phyloP scores from a whole-genome alignment of 768 basidiomycete genomes.

The Tulasnella sp. region DNA sequence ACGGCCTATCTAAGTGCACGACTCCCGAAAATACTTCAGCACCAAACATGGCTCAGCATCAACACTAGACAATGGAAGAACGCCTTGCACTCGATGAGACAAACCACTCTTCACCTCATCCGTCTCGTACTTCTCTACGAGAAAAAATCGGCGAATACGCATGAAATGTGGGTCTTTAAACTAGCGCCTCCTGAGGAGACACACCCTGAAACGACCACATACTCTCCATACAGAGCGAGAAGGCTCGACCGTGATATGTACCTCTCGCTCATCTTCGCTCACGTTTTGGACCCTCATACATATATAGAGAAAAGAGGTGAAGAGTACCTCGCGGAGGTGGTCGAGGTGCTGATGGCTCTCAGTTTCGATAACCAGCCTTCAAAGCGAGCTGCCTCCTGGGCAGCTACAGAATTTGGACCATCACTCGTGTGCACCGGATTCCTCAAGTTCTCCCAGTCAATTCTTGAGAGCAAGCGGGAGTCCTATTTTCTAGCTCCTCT shows the following conservation, averaged over 20 bases:
- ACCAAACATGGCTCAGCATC: background rate
- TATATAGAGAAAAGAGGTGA: background rate
- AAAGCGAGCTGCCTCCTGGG: background rate
- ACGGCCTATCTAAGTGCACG: background rate
- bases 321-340: background rate
- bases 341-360: background rate
- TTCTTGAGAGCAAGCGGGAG: background rate
- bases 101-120: background rate
- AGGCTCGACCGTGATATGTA: background rate
- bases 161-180: background rate
- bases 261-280: background rate
- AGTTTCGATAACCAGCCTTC: background rate
- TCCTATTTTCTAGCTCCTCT: background rate
- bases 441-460: background rate
- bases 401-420: background rate
- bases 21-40: background rate
- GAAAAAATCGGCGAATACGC: background rate
- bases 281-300: background rate
- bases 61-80: background rate
- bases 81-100: background rate
- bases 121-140: background rate
- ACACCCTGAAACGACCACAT: background rate
- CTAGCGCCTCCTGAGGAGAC: background rate
- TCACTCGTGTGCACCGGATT: background rate
- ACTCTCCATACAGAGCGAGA: background rate